These are phyloP conservation scores for Geosmithia flava DNA, from an alignment of 2,329 filamentous ascomycete genomes.

Conservation along the genomic window DNA sequence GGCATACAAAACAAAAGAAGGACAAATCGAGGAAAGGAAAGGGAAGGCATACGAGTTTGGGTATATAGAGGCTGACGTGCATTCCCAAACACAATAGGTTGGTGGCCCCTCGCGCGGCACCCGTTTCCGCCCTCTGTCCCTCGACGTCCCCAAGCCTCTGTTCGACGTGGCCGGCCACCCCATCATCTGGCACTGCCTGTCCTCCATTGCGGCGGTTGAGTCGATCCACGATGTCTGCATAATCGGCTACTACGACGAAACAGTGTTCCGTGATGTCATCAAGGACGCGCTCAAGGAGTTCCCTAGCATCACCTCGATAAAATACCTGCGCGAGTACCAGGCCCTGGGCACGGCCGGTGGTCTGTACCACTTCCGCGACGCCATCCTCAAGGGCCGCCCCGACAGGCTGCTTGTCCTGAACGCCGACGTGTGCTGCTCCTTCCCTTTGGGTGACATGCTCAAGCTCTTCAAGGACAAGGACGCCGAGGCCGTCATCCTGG, in stretches of 20 bases:
- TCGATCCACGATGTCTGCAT: conserved; percentile 94
- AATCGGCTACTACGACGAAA: conserved; percentile 97
- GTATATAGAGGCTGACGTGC: background rate
- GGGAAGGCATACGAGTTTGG: conserved; percentile 12
- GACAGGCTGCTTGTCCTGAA: conserved; percentile 97
- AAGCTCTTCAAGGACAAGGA: conserved; percentile 89
- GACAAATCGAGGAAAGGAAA: background rate
- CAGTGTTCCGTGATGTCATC: conserved; percentile 95
- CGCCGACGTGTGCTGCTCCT: conserved; percentile 97
- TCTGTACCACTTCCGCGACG: conserved; percentile 98
- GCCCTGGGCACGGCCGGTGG: conserved; percentile 91
- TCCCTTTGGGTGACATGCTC: conserved; percentile 92
- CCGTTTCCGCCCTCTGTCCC: conserved; percentile 84
- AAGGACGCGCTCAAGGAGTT: conserved; percentile 79
- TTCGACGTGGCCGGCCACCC: conserved; percentile 98
- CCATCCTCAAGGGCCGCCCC: conserved; percentile 88
- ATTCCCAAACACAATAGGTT: conserved; percentile 46
- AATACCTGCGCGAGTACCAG: conserved; percentile 96
- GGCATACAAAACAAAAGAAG: background rate
- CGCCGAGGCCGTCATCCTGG: conserved; percentile 91
- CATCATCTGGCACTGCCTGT: conserved; percentile 96
- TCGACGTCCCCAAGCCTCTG: conserved; percentile 95
- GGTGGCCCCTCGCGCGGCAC: conserved; percentile 93
- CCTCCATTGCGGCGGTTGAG: conserved; percentile 79
- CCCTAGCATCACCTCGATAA: conserved; percentile 69